phyloP scores from a whole-genome alignment of 805 yeast genomes.

The Kazachstania bromeliacearum region DNA sequence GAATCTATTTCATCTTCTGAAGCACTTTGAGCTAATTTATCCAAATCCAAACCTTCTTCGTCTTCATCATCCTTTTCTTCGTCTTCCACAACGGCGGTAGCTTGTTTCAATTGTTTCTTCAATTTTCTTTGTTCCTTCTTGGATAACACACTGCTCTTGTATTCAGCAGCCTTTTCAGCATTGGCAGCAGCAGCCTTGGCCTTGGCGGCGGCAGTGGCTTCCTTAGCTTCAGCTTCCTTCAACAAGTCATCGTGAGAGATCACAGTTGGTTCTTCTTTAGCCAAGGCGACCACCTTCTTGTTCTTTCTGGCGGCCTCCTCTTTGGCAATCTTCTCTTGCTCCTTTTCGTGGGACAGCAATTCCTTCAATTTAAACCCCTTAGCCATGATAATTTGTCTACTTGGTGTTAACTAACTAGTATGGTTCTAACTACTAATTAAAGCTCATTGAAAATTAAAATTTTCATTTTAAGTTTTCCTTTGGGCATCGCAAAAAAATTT shows the following conservation, averaged over 20 bases:
- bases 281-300: constrained; percentile 13
- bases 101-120: constrained; percentile 37
- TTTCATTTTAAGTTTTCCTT: constrained; percentile 1
- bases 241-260: constrained; percentile 28
- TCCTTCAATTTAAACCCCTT: constrained; percentile 28
- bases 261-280: constrained; percentile 25
- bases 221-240: constrained; percentile 10
- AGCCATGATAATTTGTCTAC: constrained; percentile 17
- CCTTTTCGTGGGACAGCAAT: constrained; percentile 22
- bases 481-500: constrained; percentile 5
- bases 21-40: constrained; percentile 48
- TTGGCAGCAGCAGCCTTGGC: constrained; percentile 10
- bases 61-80: constrained; percentile 39
- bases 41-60: constrained; percentile 40
- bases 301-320: constrained; percentile 18
- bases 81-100: constrained; percentile 27
- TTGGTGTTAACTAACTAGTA: not conserved
- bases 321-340: constrained; percentile 15
- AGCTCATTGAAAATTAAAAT: constrained; percentile 4
- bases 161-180: constrained; percentile 27
- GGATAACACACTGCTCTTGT: constrained; percentile 39
- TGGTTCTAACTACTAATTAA: not conserved
- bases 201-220: constrained; percentile 9
- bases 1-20: constrained; percentile 36
- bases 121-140: constrained; percentile 55